phyloP scores from a whole-genome alignment of 2,329 filamentous ascomycete genomes.

The Zasmidium cellare region DNA sequence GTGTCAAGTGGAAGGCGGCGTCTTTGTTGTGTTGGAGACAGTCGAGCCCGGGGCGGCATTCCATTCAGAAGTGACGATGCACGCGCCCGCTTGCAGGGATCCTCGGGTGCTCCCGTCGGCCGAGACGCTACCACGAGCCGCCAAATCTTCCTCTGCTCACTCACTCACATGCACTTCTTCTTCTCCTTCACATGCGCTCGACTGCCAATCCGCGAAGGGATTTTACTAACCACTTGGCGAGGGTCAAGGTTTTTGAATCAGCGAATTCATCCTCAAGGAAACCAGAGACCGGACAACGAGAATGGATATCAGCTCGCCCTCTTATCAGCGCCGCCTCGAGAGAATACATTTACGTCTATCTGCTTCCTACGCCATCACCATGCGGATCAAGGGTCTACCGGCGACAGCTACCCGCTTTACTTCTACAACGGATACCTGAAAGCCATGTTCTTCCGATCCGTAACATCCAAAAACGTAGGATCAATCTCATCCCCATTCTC shows the following conservation, averaged over 20 bases:
- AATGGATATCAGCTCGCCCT: too few relatives aligned
- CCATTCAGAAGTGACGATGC: not conserved
- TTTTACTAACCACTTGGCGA: too few relatives aligned
- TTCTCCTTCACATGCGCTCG: too few relatives aligned
- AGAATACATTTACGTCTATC: too few relatives aligned
- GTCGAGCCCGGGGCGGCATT: not conserved
- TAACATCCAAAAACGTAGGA: constrained; percentile 18
- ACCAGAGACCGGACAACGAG: too few relatives aligned
- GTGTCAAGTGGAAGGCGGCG: not conserved
- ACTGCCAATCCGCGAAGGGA: too few relatives aligned
- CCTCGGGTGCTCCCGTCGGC: too few relatives aligned
- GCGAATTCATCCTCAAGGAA: too few relatives aligned
- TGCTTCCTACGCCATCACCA: too few relatives aligned
- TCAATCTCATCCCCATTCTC: constrained; percentile 27
- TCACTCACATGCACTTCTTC: not conserved
- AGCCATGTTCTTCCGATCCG: constrained; percentile 16
- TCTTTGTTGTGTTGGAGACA: not conserved
- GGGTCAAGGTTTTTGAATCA: too few relatives aligned
- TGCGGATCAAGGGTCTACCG: too few relatives aligned
- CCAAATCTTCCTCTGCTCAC: not conserved
- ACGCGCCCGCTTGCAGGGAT: not conserved
- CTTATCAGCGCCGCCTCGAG: too few relatives aligned
- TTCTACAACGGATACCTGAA: constrained; percentile 13
- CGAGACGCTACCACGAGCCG: not conserved
- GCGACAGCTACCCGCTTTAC: not conserved